Evolutionary conservation across 1,284 basidiomycete genomes (phyloP), one percentile per base, ranked within the genome.

Genomic region (Cryptococcus depauperatus): DNA sequence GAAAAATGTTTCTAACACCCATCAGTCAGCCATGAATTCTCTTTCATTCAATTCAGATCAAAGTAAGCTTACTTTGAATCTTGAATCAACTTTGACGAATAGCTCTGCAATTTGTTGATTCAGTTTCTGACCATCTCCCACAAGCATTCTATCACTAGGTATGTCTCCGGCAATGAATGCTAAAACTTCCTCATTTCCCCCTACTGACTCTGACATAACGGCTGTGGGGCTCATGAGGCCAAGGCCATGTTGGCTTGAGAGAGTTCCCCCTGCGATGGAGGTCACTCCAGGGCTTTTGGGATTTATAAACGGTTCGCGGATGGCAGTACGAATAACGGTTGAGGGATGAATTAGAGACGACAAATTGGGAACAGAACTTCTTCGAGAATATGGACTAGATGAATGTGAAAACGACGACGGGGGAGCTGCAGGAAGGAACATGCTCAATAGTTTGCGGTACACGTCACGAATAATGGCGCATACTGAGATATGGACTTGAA

Each of bases 401-500:
- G 29, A 30, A 30, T 30, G 10, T 30, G 29, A 30, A 7, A 2
- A 22, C 7, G 35, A 37, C 13, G n/a, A 21, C 18, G 35, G 35
- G 10, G 21, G 16, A 8, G 23, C 22, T 43, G 34, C 30, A 47
- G 38, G 32, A 37, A 35, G 37, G 41, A 42, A 48, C 39, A 46
- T 45, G 34, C 26, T 30, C 16, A 21, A 35, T 23, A 75, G 59
- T 50, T 73, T 74, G 37, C 62, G 62, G 62, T 76, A 76, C 4
- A 74, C 55, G 41, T 74, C 70, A 14, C 69, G 64, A 39, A 76
- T 62, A 46, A 74, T 69, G 27, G 72, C 70, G 55, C 74, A 75
- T 14, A 71, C 57, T 9, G 73, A 68, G 22, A 70, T 66, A 46
- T 75, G 66, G 18, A 70, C 66, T 58, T 75, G 70, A 55, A 74